These are phyloP conservation scores for Prunus mume DNA, from an alignment of 306 rosid species.

Conservation along the genomic window DNA sequence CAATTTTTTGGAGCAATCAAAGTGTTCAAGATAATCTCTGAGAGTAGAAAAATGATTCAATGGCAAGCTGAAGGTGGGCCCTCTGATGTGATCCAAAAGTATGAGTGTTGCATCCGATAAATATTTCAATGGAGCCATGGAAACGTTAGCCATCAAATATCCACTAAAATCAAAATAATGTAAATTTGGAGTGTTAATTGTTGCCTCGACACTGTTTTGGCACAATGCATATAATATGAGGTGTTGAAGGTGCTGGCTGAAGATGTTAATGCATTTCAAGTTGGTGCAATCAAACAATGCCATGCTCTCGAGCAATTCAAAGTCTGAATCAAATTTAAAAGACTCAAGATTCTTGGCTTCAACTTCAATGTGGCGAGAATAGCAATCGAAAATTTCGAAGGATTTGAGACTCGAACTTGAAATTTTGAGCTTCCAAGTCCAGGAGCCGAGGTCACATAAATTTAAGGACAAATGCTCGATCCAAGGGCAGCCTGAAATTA, in stretches of 20 bases:
- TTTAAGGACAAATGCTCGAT: not conserved
- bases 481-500: not conserved
- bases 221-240: not conserved
- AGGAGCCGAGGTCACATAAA: not conserved
- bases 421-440: not conserved
- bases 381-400: not conserved
- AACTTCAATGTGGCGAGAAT: no score
- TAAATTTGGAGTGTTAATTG: not conserved
- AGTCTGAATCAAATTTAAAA: not conserved
- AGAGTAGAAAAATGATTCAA: not conserved
- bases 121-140: not conserved
- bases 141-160: not conserved
- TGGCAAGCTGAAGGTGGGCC: not conserved
- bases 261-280: not conserved
- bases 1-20: no score
- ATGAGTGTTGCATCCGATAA: not conserved
- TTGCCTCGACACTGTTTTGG: not conserved
- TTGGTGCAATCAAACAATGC: not conserved
- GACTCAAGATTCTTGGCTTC: not conserved
- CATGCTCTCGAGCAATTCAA: not conserved
- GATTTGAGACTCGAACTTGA: not conserved
- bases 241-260: not conserved
- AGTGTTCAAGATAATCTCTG: not conserved
- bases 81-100: not conserved
- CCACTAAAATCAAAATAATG: not conserved